A percentile compares a stretch with the other conserved stretches of the same genome.
Evolutionary conservation across 257 asterid genomes (phyloP).

Genomic region (Przewalskia tangutica): DNA sequence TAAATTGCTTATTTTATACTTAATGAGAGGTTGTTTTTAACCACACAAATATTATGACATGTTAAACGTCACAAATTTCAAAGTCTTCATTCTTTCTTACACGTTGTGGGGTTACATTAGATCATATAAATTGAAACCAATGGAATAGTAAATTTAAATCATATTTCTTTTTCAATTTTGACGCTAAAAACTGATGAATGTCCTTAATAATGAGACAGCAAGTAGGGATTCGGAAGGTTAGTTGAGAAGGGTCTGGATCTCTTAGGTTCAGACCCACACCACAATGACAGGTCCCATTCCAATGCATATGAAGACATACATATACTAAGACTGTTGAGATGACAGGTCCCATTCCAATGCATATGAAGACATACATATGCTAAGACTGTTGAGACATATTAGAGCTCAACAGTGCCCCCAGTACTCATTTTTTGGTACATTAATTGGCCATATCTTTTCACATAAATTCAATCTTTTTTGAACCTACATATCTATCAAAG

Average conservation of each 20-base stretch:
- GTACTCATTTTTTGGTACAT: conserved; percentile 2
- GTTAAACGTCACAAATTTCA: no score
- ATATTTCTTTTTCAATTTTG: conserved; percentile 5
- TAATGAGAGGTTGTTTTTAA: no score
- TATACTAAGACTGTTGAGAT: background rate
- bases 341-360: no score
- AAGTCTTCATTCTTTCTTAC: background rate
- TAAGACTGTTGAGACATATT: no score
- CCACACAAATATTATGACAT: background rate
- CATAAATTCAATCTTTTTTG: background rate
- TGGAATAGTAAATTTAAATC: background rate
- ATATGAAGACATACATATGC: no score
- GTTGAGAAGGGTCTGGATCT: conserved; percentile 3
- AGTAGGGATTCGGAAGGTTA: conserved; percentile 4
- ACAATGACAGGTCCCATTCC: conserved; percentile 13
- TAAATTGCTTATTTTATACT: no score
- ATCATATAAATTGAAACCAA: background rate
- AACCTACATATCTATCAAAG: background rate
- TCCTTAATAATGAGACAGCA: conserved; percentile 17
- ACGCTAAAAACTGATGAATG: conserved; percentile 6
- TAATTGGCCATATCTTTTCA: background rate
- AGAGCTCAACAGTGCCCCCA: background rate
- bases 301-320: conserved; percentile 1
- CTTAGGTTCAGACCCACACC: conserved; percentile 16
- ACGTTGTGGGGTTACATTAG: background rate